Percentiles rank a stretch among this genome's conserved stretches.
Evolutionary conservation across 2,329 filamentous ascomycete genomes (phyloP).

Genomic region (Capronia coronata): DNA sequence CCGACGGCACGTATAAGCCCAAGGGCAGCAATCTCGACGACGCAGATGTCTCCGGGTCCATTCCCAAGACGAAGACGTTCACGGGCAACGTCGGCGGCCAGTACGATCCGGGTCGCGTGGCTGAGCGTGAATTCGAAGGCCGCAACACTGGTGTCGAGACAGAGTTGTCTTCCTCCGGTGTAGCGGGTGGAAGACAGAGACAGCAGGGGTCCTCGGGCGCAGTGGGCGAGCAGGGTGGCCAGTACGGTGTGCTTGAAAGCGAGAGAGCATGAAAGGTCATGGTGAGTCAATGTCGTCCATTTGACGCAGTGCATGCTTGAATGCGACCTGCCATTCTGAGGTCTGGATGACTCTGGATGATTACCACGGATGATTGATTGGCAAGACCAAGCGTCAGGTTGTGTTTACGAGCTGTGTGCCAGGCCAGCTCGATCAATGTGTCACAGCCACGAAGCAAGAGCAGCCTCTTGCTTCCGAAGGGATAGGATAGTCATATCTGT

Average conservation of each 20-base stretch:
- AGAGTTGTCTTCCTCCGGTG: conserved; percentile 24
- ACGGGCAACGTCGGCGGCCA: conserved; percentile 48
- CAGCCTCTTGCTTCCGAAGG: conserved; percentile 6
- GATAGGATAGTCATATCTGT: not conserved
- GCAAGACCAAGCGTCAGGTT: too few species aligned
- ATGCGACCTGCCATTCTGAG: too few species aligned
- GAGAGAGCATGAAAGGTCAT: conserved; percentile 17
- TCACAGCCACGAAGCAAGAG: not conserved
- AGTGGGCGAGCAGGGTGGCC: conserved; percentile 7
- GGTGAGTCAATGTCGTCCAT: too few species aligned
- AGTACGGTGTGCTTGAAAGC: conserved; percentile 19
- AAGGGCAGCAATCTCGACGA: conserved; percentile 49
- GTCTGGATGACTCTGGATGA: too few species aligned
- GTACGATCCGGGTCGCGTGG: conserved; percentile 50
- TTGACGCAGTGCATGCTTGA: too few species aligned
- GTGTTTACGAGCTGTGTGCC: too few species aligned
- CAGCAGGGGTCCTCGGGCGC: conserved; percentile 25
- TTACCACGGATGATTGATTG: too few species aligned
- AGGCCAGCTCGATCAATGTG: too few species aligned
- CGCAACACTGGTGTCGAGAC: conserved; percentile 25
- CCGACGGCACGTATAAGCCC: conserved; percentile 38
- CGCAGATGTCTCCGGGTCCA: conserved; percentile 29
- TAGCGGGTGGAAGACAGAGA: conserved; percentile 21
- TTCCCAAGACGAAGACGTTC: conserved; percentile 46
- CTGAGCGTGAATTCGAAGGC: conserved; percentile 35